These are phyloP conservation scores for Physcomitrium patens DNA, from an alignment of 225 moss, liverwort and hornwort species.

Conservation along the genomic window DNA sequence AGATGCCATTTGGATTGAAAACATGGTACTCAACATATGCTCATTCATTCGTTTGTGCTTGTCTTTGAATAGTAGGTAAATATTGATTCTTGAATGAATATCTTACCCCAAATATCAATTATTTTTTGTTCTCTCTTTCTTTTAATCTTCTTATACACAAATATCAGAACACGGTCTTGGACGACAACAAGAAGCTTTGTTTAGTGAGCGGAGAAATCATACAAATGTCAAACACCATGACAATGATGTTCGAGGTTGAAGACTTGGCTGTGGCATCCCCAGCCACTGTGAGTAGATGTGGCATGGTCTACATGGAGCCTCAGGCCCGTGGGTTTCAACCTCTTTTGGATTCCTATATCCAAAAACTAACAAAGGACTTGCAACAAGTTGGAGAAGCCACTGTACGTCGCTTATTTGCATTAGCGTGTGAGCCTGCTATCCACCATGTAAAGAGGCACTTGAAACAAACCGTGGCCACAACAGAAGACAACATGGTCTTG, in stretches of 20 bases:
- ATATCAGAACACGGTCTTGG: slow-evolving; percentile 72
- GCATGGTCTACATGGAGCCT: slow-evolving; percentile 93
- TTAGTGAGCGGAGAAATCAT: slow-evolving; percentile 84
- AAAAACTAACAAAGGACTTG: slow-evolving; percentile 61
- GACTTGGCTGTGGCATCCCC: slow-evolving; percentile 85
- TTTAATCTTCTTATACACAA: too few species aligned
- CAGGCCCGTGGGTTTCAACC: slow-evolving; percentile 75
- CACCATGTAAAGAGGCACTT: slow-evolving; percentile 65
- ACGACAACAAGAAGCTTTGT: slow-evolving; percentile 84
- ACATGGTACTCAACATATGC: slow-evolving; percentile 50
- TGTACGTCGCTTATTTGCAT: slow-evolving; percentile 51
- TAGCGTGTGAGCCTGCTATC: slow-evolving; percentile 57
- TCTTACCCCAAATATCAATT: too few species aligned
- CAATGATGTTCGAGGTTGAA: slow-evolving; percentile 91
- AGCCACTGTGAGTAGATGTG: slow-evolving; percentile 81
- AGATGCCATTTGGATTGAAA: slow-evolving; percentile 89
- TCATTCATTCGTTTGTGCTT: too few species aligned
- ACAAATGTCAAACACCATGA: slow-evolving; percentile 82
- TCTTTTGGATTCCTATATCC: slow-evolving; percentile 71
- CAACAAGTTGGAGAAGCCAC: slow-evolving; percentile 53
- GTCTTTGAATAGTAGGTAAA: too few species aligned
- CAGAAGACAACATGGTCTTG: slow-evolving; percentile 78
- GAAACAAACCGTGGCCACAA: slow-evolving; percentile 77
- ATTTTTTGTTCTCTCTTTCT: too few species aligned
- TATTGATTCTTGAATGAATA: too few species aligned